Base-by-base conservation (phyloP, 164 flowering plant genomes). In the Aristolochia californica region DNA sequence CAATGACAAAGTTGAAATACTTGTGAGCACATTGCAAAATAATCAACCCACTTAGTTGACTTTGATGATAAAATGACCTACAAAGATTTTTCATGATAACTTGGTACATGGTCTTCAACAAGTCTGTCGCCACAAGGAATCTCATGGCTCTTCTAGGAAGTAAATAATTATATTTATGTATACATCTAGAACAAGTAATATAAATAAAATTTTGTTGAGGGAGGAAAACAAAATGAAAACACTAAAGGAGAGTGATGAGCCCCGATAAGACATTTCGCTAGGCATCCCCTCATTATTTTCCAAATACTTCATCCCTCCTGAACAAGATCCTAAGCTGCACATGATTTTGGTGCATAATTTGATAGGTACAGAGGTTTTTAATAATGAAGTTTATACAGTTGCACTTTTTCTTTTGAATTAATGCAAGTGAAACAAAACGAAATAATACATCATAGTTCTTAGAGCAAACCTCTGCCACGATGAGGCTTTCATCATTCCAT, bases 141-240 rank as follows among this genome's bases (percentile, higher is more conserved):
- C 95, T 51, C 81, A 43, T 53, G 97, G 86, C 54, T 93, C 98
- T 71, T 85, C 94, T n/a, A 88, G 78, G 72, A 61, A 88, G 43
- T 89, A 91, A 43, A 93, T 77, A 48, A 88, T 79, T 48, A 77
- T 71, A 60, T 75, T 75, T 77, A 78, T 80, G 77, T 77, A 88
- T 64, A 88, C 67, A 97, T 88, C 85, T 55, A 75, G 49, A 64
- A 13, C 18, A 48, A n/a, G n/a, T 12, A 57, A 55, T 23, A 26
- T 4, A 38, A 14, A 12, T 28, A 18, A 20, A 22, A 8, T n/a
- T 27, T 26, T 34, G 20, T 40, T n/a, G n/a, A 5, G 2, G 57
- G 9, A 7, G 10, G 10, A 34, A 2, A n/a, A n/a, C n/a, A n/a
- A n/a, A n/a, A n/a, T n/a, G n/a, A n/a, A n/a, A n/a, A n/a, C n/a